Conservation (phyloP, 495 filamentous ascomycete genomes). For the Aspergillus steynii region DNA sequence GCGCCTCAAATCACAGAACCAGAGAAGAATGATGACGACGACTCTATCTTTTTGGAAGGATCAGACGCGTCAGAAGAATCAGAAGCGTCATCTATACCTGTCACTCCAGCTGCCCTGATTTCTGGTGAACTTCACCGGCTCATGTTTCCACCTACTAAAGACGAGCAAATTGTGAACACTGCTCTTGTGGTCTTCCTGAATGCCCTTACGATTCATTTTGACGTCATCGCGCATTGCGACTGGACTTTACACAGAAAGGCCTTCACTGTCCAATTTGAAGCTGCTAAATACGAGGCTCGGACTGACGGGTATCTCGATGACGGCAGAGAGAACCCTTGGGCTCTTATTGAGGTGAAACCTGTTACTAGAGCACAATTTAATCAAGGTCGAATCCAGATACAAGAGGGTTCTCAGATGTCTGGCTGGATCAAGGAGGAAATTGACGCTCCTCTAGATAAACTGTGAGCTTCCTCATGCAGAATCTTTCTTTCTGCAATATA, state of each 20-base stretch:
- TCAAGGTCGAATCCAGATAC: slow-evolving; percentile 6
- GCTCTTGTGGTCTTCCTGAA: slow-evolving; percentile 14
- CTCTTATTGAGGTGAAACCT: slow-evolving; percentile 16
- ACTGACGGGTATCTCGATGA: slow-evolving; percentile 16
- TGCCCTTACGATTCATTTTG: slow-evolving; percentile 6
- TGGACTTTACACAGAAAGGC: slow-evolving; percentile 9
- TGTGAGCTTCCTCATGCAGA: not conserved
- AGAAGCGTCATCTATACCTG: not conserved
- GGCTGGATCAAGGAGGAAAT: slow-evolving; percentile 11
- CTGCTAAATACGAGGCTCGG: slow-evolving; percentile 11
- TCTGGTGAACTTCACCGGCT: slow-evolving; percentile 22
- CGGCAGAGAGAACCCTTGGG: not conserved
- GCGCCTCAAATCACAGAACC: not conserved
- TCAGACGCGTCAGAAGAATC: not conserved
- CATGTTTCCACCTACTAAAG: slow-evolving; percentile 2
- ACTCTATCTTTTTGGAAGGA: not conserved
- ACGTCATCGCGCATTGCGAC: not conserved
- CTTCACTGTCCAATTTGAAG: slow-evolving; percentile 3
- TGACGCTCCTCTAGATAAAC: not conserved
- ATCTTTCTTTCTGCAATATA: not conserved
- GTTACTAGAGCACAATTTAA: not conserved
- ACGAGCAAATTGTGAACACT: slow-evolving; percentile 21
- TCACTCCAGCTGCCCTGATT: slow-evolving; percentile 3
- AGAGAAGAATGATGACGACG: not conserved
- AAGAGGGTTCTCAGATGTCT: slow-evolving; percentile 18